A percentile compares a stretch with the other conserved stretches of the same genome.
Evolutionary conservation across 2,329 filamentous ascomycete genomes (phyloP).

Genomic region (Teratosphaeria destructans): DNA sequence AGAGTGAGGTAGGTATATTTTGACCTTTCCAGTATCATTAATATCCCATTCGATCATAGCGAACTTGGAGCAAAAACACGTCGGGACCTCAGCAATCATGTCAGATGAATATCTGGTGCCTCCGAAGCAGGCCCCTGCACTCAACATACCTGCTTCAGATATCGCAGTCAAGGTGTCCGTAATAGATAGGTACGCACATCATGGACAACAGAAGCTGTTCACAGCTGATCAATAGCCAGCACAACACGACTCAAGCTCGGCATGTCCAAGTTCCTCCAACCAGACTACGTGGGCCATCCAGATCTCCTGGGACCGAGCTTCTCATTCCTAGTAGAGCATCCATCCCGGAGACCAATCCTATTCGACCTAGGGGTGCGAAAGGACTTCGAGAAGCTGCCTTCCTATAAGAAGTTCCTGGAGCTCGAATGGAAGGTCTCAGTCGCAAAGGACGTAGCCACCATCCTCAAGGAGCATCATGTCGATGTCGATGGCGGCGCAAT

Average conservation of each 20-base stretch:
- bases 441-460: constrained; percentile 33
- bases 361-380: constrained; percentile 41
- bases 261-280: constrained; percentile 26
- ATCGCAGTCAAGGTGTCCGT: constrained; percentile 25
- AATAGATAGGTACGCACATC: constrained; percentile 23
- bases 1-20: neutral
- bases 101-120: constrained; percentile 9
- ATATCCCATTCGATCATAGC: neutral
- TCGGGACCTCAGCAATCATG: constrained; percentile 5
- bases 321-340: constrained; percentile 41
- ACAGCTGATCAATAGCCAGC: constrained; percentile 10
- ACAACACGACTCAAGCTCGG: constrained; percentile 23
- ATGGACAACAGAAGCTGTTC: neutral
- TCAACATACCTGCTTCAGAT: constrained; percentile 24
- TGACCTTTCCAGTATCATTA: neutral
- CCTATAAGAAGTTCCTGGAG: constrained; percentile 21
- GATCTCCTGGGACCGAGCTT: constrained; percentile 31
- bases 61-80: neutral
- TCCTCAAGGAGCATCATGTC: constrained; percentile 31
- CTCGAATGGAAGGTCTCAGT: constrained; percentile 29
- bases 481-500: constrained; percentile 28
- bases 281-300: constrained; percentile 29
- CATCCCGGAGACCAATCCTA: constrained; percentile 30
- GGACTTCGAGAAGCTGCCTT: constrained; percentile 33
- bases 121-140: constrained; percentile 21